phyloP scores from a whole-genome alignment of 352 stramenopile species.

The Proteromonas lacertae region DNA sequence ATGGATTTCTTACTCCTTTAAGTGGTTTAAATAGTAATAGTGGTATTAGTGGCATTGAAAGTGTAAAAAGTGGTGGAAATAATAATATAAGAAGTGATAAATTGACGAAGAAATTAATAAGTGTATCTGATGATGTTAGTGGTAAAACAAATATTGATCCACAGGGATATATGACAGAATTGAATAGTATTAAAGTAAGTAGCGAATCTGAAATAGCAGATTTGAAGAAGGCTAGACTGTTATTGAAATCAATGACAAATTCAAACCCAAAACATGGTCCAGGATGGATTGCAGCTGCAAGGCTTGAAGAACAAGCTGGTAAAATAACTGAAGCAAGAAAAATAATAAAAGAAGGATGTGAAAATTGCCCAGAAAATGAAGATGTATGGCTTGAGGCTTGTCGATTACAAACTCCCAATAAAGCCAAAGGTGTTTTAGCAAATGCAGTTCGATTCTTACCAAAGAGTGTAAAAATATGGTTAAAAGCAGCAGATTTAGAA shows the following conservation, averaged over 20 bases:
- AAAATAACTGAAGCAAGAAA: constrained; percentile 71
- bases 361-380: constrained; percentile 49
- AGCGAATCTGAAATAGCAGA: constrained; percentile 74
- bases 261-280: constrained; percentile 91
- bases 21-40: neutral
- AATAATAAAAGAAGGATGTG: constrained; percentile 82
- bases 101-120: constrained; percentile 70
- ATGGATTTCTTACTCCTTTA: constrained; percentile 1
- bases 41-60: constrained; percentile 28
- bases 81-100: constrained; percentile 60
- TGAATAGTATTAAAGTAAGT: constrained; percentile 65
- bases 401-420: constrained; percentile 64
- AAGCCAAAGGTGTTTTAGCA: constrained; percentile 78
- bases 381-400: constrained; percentile 94
- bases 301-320: constrained; percentile 77
- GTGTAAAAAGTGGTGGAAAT: constrained; percentile 55
- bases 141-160: constrained; percentile 85
- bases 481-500: constrained; percentile 72
- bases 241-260: constrained; percentile 74
- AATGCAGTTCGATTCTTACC: constrained; percentile 63
- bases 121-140: constrained; percentile 72
- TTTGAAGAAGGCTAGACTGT: constrained; percentile 80
- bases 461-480: constrained; percentile 71
- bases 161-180: constrained; percentile 82
- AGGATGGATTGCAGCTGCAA: constrained; percentile 86